Conservation (phyloP, 2,329 filamentous ascomycete species). For the Dothistroma pini region DNA sequence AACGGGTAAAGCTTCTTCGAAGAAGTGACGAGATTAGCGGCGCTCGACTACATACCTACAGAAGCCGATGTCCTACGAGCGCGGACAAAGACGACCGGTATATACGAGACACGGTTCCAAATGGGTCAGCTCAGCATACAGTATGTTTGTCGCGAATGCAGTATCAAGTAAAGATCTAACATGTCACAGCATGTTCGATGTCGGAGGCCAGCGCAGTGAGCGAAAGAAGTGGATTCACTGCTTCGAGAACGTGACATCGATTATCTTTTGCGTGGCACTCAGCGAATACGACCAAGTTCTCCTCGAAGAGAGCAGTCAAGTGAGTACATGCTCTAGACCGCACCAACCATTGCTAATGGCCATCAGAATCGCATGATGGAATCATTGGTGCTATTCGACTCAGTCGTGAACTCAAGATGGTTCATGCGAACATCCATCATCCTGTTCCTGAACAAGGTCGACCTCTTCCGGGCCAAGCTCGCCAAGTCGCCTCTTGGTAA, state of each 20-base stretch:
- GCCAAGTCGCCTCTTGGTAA: conserved; percentile 83
- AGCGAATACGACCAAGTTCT: conserved; percentile 98
- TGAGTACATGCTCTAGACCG: conserved; percentile 44
- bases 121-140: conserved; percentile 99
- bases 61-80: conserved; percentile 95
- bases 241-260: conserved; percentile 98
- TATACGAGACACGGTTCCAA: conserved; percentile 97
- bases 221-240: conserved; percentile 99
- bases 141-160: conserved; percentile 53
- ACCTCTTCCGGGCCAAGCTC: conserved; percentile 95
- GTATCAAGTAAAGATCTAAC: not conserved
- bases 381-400: conserved; percentile 91
- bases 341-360: conserved; percentile 19
- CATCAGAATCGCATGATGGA: conserved; percentile 98
- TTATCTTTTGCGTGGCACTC: conserved; percentile 97
- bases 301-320: conserved; percentile 94
- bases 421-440: conserved; percentile 99
- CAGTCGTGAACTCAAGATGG: conserved; percentile 97
- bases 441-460: conserved; percentile 97
- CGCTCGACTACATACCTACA: conserved; percentile 80
- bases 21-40: conserved; percentile 79
- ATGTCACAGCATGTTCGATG: conserved; percentile 86
- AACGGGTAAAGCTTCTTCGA: conserved; percentile 76
- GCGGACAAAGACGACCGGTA: conserved; percentile 96
- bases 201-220: conserved; percentile 94